These are phyloP conservation scores for Zea mays DNA, from an alignment of 176 grass and related monocot species.

Conservation along the genomic window DNA sequence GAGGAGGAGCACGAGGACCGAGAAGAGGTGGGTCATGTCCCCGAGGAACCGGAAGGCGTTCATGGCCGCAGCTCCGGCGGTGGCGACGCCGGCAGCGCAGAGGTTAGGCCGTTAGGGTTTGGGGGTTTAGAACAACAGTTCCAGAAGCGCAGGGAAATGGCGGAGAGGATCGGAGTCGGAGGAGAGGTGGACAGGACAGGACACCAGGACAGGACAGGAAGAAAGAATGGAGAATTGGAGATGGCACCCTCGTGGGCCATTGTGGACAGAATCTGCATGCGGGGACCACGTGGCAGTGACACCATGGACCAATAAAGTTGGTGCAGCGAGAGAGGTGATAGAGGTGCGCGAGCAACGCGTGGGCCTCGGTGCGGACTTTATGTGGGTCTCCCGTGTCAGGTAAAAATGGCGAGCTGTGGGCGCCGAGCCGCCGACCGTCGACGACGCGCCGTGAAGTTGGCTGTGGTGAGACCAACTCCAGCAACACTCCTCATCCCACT, in stretches of 20 bases:
- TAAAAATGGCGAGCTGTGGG: not conserved
- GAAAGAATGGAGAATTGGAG: not conserved
- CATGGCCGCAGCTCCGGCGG: conserved; percentile 46
- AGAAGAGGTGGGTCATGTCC: conserved; percentile 98
- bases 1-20: conserved; percentile 92
- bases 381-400: not conserved
- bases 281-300: conserved; percentile 1
- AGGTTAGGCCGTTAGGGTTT: conserved; percentile 41
- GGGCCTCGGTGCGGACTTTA: not conserved
- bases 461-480: no score
- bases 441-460: no score
- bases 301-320: not conserved
- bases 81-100: conserved; percentile 31
- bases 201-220: not conserved
- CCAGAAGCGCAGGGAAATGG: conserved; percentile 46
- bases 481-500: no score
- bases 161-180: not conserved
- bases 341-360: conserved; percentile 9
- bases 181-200: conserved; percentile 1
- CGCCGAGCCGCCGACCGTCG: no score
- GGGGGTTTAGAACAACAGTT: conserved; percentile 34
- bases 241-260: not conserved
- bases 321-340: not conserved
- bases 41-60: conserved; percentile 88
- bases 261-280: not conserved